A percentile compares a stretch with the other conserved stretches of the same genome.
phyloP scores from a whole-genome alignment of 345 rosid genomes.

The Gossypium bickii region DNA sequence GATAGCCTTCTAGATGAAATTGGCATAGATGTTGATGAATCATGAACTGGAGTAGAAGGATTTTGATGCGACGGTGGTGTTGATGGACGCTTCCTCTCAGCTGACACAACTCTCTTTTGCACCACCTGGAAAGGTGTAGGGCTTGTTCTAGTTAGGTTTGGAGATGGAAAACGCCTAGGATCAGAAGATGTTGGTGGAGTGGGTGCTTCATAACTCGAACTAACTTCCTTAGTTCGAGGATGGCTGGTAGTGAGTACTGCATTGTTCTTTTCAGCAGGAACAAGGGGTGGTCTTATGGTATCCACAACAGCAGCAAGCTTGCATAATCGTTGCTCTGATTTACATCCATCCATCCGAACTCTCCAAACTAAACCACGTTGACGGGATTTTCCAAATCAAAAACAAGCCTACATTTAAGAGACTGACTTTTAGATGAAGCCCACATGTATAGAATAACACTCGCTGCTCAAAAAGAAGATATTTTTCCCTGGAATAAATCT shows the following conservation, averaged over 20 bases:
- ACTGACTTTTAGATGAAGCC: conserved; percentile 30
- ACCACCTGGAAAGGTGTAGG: conserved; percentile 44
- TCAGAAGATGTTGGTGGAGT: conserved; percentile 44
- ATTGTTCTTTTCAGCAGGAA: conserved; percentile 75
- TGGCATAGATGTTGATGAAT: conserved; percentile 47
- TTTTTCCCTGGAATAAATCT: conserved; percentile 54
- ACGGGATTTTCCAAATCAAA: conserved; percentile 25
- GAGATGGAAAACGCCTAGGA: conserved; percentile 69
- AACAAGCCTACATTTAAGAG: conserved; percentile 28
- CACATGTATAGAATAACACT: conserved; percentile 32
- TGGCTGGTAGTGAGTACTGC: conserved; percentile 43
- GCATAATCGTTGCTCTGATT: conserved; percentile 35
- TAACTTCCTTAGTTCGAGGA: conserved; percentile 57
- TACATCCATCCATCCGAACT: conserved; percentile 75
- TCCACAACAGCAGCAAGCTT: conserved; percentile 48
- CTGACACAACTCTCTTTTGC: conserved; percentile 73
- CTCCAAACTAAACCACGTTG: conserved; percentile 56
- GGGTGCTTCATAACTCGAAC: conserved; percentile 86
- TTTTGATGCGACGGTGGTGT: conserved; percentile 62
- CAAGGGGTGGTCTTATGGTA: conserved; percentile 54
- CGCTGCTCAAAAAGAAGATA: conserved; percentile 38
- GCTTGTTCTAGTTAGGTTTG: conserved; percentile 51
- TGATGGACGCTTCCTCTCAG: conserved; percentile 85
- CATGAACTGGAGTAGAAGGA: conserved; percentile 71
- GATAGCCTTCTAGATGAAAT: conserved; percentile 59